Evolutionary conservation across 352 stramenopile genomes (phyloP), one percentile per base, ranked within the genome.

Genomic region (Pythium graminicola): DNA sequence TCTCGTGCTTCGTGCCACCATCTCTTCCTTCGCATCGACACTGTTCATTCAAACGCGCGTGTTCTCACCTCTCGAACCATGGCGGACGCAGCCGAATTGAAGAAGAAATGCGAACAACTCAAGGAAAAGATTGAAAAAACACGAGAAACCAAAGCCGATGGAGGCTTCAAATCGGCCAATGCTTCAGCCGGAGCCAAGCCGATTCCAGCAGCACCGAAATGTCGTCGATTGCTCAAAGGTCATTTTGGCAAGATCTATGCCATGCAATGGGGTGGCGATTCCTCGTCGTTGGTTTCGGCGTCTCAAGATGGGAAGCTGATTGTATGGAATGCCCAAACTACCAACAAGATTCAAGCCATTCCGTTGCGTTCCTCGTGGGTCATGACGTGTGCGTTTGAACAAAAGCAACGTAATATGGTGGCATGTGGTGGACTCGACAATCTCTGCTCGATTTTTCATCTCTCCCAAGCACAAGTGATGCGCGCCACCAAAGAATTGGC

Each of bases 221-320:
- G 89, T 52, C 78, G 95, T 42, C 81, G 97, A 10, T 76, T 97
- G 48, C 78, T 99, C 24, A 99, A 99, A 68, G 97, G 97, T 44
- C 97, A 99, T 65, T 99, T 99, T 71, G 97, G 97, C 62, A 99
- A 99, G 76, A 97, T 99, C 53, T 99, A 98, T 68, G 93, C 96
- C 50, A 95, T 99, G 88, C 95, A 99, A 67, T 99, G 97, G 97
- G 87, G 90, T 35, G 84, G 91, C 26, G 91, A 98, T 69, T 82
- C 69, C 58, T 67, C 78, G 17, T 86, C 81, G 53, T 79, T 98
- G n/a, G 88, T 98, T 17, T 95, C 80, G 36, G 93, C 94, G 2
- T 97, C 86, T 22, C 94, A 99, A 79, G 97, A 99, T 72, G 97
- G 97, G 33, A 99, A 99, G 73, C 81, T 99, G 27, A 98, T 99